These are phyloP conservation scores for Discostella pseudostelligera DNA, from an alignment of 108 stramenopile genomes.

Conservation along the genomic window DNA sequence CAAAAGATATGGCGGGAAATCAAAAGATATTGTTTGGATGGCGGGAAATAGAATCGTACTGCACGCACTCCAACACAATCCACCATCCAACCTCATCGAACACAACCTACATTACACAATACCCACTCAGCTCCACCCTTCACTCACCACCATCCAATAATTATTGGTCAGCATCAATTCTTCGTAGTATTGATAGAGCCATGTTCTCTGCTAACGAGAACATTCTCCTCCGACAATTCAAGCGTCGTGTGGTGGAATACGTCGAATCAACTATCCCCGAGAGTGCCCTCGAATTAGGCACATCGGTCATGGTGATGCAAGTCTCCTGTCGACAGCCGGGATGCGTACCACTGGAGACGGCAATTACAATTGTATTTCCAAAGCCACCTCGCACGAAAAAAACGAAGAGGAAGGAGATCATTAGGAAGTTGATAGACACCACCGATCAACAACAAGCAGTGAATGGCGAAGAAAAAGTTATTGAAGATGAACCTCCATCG, in stretches of 20 bases:
- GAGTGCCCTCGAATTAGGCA: conserved; percentile 71
- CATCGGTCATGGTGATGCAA: conserved; percentile 88
- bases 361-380: conserved; percentile 83
- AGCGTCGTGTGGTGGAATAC: conserved; percentile 69
- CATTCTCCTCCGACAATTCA: conserved; percentile 77
- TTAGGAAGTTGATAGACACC: conserved; percentile 12
- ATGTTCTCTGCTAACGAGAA: conserved; percentile 93
- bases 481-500: conserved; percentile 17
- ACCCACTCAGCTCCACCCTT: neutral
- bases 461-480: neutral
- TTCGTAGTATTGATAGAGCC: conserved; percentile 4
- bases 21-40: too few species aligned
- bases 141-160: neutral
- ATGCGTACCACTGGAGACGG: conserved; percentile 88
- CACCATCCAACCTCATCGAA: too few species aligned
- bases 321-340: conserved; percentile 77
- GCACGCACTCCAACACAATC: too few species aligned
- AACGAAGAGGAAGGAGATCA: conserved; percentile 4
- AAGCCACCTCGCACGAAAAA: conserved; percentile 27
- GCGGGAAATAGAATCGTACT: too few species aligned
- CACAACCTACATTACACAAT: neutral
- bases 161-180: too few species aligned
- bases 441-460: conserved; percentile 31
- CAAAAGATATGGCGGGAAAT: too few species aligned
- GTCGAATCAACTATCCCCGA: conserved; percentile 81